Percentiles rank a stretch among this genome's conserved stretches.
Conservation (phyloP, 345 rosid genomes). For the Gossypium sturtianum region DNA sequence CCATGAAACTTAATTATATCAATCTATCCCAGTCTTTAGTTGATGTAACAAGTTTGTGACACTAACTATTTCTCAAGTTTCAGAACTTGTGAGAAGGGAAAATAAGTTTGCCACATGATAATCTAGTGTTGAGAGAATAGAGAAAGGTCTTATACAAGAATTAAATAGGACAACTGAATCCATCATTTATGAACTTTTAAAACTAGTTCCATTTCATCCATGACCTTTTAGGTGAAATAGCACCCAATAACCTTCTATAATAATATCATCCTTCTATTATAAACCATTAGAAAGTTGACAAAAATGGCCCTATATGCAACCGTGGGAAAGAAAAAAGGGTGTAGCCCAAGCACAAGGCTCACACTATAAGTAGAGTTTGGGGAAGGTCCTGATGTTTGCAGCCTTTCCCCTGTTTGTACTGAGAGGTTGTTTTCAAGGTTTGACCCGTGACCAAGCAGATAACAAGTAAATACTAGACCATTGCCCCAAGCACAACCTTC, state of each 20-base stretch:
- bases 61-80: neutral
- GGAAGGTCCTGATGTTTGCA: neutral
- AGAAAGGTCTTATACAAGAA: neutral
- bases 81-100: neutral
- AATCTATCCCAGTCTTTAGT: neutral
- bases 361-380: neutral
- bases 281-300: neutral
- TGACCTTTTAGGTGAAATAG: neutral
- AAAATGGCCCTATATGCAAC: neutral
- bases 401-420: neutral
- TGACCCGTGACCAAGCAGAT: neutral
- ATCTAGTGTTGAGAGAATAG: neutral
- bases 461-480: neutral
- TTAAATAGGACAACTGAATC: neutral
- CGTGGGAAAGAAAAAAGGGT: neutral
- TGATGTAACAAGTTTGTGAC: neutral
- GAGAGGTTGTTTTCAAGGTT: neutral
- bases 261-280: neutral
- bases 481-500: neutral
- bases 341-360: neutral
- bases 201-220: neutral
- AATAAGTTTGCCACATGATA: neutral
- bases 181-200: neutral
- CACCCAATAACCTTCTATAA: neutral
- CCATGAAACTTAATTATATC: neutral